A percentile compares a stretch with the other conserved stretches of the same genome.
These are phyloP conservation scores for Skeletonema tropicum DNA, from an alignment of 108 stramenopile species.

Conservation along the genomic window DNA sequence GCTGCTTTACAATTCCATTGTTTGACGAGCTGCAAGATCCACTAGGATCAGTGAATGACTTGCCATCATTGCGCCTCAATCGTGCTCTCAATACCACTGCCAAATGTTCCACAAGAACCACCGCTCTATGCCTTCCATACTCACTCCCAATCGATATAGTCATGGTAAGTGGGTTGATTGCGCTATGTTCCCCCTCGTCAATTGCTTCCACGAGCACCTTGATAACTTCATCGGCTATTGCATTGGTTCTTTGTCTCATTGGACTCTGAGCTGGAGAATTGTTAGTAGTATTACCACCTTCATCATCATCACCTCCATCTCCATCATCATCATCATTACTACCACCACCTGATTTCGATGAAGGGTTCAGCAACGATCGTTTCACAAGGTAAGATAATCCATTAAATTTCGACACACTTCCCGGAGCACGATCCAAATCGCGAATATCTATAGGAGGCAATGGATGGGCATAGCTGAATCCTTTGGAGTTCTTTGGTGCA, in stretches of 20 bases:
- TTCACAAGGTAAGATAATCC: constrained; percentile 76
- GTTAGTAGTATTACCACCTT: background rate
- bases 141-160: constrained; percentile 73
- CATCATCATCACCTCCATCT: background rate
- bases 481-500: constrained; percentile 61
- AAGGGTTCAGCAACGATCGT: constrained; percentile 53
- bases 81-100: constrained; percentile 44
- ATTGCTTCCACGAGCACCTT: constrained; percentile 62
- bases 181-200: constrained; percentile 72
- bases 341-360: background rate
- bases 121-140: constrained; percentile 77
- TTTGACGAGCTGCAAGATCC: background rate
- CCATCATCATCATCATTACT: background rate
- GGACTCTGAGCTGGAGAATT: constrained; percentile 15
- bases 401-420: constrained; percentile 61
- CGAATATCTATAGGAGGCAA: constrained; percentile 63
- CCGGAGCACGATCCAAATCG: constrained; percentile 61
- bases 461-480: constrained; percentile 70
- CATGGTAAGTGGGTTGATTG: constrained; percentile 74
- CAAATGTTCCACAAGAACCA: constrained; percentile 62
- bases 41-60: constrained; percentile 14
- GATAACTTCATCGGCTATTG: constrained; percentile 54
- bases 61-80: constrained; percentile 49
- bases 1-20: constrained; percentile 47
- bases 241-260: constrained; percentile 44